These are phyloP conservation scores for Castanospermum australe DNA, from an alignment of 306 rosid species.

Conservation along the genomic window DNA sequence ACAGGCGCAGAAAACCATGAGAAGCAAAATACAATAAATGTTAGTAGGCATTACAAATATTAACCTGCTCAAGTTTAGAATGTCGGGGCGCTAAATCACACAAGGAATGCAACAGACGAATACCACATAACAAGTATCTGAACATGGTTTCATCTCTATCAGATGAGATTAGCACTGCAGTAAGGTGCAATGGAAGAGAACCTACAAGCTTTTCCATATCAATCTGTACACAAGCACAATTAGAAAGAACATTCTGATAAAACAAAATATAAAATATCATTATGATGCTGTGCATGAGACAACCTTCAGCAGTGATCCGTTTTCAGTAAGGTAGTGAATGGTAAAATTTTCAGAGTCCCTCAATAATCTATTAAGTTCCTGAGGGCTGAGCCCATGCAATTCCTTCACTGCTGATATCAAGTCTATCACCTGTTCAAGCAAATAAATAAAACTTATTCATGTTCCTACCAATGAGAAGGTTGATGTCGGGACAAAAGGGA, in stretches of 20 bases:
- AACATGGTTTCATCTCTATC: conserved; percentile 56
- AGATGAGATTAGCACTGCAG: conserved; percentile 57
- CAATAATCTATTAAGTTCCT: conserved; percentile 67
- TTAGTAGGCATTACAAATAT: conserved; percentile 1
- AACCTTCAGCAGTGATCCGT: conserved; percentile 61
- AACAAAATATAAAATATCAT: conserved; percentile 20
- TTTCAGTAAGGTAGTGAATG: conserved; percentile 52
- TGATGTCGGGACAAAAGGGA: conserved; percentile 17
- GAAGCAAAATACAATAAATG: conserved; percentile 23
- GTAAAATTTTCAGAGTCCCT: conserved; percentile 77
- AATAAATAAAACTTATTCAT: conserved; percentile 31
- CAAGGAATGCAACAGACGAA: conserved; percentile 84
- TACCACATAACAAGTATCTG: conserved; percentile 69
- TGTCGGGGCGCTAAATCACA: conserved; percentile 87
- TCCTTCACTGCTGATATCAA: conserved; percentile 66
- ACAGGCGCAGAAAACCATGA: background rate
- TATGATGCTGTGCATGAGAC: conserved; percentile 16
- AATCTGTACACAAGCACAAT: conserved; percentile 56
- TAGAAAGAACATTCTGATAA: conserved; percentile 22
- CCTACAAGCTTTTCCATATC: conserved; percentile 83
- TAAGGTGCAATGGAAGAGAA: conserved; percentile 84
- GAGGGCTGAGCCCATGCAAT: conserved; percentile 61
- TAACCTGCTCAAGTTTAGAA: conserved; percentile 78
- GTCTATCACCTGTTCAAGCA: conserved; percentile 61
- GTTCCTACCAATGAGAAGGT: conserved; percentile 12